phyloP scores from a whole-genome alignment of 108 stramenopile species.

The Nitzschia sp. region DNA sequence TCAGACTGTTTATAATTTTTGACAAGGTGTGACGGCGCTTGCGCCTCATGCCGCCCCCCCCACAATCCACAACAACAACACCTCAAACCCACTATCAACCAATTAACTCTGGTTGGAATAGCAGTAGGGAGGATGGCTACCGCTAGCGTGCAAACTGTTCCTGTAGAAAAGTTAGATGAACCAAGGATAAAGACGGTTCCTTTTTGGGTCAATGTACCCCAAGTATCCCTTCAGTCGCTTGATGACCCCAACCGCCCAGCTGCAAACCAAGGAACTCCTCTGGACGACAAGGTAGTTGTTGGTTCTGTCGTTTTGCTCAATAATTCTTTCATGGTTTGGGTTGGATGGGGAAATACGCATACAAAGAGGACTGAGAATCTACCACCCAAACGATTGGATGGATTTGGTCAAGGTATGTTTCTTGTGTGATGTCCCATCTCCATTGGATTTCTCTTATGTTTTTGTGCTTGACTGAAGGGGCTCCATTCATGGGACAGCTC shows the following conservation, averaged over 20 bases:
- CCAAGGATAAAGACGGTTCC: conserved; percentile 9
- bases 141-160: too few relatives aligned
- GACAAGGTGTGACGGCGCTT: conserved; percentile 81
- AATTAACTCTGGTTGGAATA: too few relatives aligned
- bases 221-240: not conserved
- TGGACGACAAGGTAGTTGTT: conserved; percentile 48
- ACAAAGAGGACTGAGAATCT: not conserved
- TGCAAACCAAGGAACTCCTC: not conserved
- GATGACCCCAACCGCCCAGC: conserved; percentile 4
- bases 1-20: conserved; percentile 77
- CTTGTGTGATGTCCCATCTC: not conserved
- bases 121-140: too few relatives aligned
- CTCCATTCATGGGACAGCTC: conserved; percentile 64
- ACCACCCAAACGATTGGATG: conserved; percentile 1
- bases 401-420: conserved; percentile 14
- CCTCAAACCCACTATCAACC: not conserved
- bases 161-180: conserved; percentile 4
- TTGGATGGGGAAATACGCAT: conserved; percentile 59
- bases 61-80: conserved; percentile 14
- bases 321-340: conserved; percentile 70
- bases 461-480: conserved; percentile 18
- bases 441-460: conserved; percentile 1
- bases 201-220: conserved; percentile 12
- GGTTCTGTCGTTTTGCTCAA: conserved; percentile 59
- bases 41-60: conserved; percentile 76